Base-by-base conservation (phyloP, 306 rosid genomes). In the Glycine soja region DNA sequence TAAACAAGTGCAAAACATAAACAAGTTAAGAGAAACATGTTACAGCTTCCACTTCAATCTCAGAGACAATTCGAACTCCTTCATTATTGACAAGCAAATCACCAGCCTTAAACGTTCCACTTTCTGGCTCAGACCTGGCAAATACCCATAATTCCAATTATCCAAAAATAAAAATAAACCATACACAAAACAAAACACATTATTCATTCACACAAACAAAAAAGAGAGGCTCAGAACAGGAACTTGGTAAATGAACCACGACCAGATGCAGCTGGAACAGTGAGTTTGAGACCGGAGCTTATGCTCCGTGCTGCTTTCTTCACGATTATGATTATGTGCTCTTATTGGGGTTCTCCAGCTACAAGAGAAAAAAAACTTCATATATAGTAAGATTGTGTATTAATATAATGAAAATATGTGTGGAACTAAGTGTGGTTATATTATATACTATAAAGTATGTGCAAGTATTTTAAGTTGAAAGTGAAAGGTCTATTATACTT, bases 71-170 rank as follows among this genome's bases (percentile, higher is more conserved):
- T 82, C 89, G 91, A 89, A 95, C 91, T 72, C 99, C 99, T 56
- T 95, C 98, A 38, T 78, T 83, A 76, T 95, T 90, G 32, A 95
- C 99, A 59, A 93, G 98, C 76, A 95, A 90, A 77, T 93, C 92
- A 68, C 90, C 98, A 63, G 88, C 97, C 83, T 48, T 86, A 87
- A 95, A 93, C 47, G 96, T 89, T 14, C 97, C 98, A n/a, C 91
- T 90, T 80, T 93, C 84, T 45, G 96, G 89, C 88, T 91, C 83
- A 45, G 96, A 90, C 89, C 99, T 93, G 61, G 72, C 88, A 85
- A 0, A 82, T 51, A 12, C 47, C 67, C 75, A 70, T 72, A 66
- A 80, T 51, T 82, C 40, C 76, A 89, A 85, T 86, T 32, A 91
- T 36, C 78, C 38, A 69, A 74, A 74, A 36, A 36, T 45, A 74